Percentiles rank a stretch among this genome's conserved stretches.
Conservation (phyloP, 305 asterid genomes). For the Fraxinus platypoda region DNA sequence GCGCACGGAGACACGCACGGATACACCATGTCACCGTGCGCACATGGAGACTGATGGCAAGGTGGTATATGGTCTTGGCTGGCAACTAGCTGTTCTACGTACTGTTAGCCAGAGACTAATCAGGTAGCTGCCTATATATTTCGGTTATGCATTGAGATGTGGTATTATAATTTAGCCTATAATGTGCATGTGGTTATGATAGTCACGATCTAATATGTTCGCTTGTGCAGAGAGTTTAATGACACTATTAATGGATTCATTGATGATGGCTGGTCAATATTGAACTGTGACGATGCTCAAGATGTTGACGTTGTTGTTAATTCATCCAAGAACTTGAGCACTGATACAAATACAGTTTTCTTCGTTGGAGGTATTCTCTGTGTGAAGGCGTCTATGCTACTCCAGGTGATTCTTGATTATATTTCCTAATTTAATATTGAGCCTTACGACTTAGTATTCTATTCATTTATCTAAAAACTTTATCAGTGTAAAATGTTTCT, state of each 20-base stretch:
- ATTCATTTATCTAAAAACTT: background rate
- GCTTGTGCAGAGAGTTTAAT: constrained; percentile 67
- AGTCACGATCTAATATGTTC: constrained; percentile 13
- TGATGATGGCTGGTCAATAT: constrained; percentile 17
- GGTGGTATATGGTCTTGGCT: constrained; percentile 71
- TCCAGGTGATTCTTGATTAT: constrained; percentile 49
- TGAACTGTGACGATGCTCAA: constrained; percentile 68
- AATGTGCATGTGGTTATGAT: background rate
- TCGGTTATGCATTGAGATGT: background rate
- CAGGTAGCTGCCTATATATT: constrained; percentile 39
- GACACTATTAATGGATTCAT: constrained; percentile 75
- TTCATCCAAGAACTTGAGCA: no score
- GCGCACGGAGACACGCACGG: no score
- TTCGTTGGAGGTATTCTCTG: no score
- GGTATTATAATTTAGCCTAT: background rate
- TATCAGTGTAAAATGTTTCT: background rate
- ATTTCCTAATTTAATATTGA: background rate
- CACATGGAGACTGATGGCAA: constrained; percentile 63
- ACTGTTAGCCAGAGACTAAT: constrained; percentile 22
- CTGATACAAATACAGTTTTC: no score
- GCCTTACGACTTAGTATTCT: background rate
- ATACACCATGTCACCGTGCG: no score
- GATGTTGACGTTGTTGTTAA: constrained; percentile 24
- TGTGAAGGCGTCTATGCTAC: constrained; percentile 53
- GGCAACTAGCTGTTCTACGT: constrained; percentile 88